phyloP scores from a whole-genome alignment of 2,329 filamentous ascomycete species.

The Phoma sp. region DNA sequence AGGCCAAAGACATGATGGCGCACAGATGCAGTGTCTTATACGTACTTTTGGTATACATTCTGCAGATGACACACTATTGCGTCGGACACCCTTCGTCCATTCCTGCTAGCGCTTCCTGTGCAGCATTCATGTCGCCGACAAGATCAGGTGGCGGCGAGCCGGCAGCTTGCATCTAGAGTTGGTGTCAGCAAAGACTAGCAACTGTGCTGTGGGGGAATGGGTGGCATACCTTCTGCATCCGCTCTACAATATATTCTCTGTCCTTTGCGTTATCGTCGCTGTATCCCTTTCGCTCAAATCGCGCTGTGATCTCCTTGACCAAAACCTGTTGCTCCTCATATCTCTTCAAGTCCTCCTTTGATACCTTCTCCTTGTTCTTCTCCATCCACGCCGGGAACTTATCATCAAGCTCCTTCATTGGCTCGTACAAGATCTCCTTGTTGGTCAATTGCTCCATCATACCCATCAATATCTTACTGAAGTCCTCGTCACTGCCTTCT shows the following conservation, averaged over 20 bases:
- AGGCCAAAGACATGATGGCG: neutral
- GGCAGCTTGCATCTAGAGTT: constrained; percentile 86
- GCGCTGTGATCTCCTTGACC: constrained; percentile 83
- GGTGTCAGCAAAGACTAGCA: constrained; percentile 3
- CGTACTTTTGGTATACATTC: neutral
- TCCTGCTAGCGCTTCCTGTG: constrained; percentile 69
- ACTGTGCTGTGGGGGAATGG: neutral
- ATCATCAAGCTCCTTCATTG: constrained; percentile 94
- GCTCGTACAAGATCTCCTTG: constrained; percentile 97
- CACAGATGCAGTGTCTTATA: neutral
- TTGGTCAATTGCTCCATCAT: constrained; percentile 99
- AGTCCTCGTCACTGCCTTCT: constrained; percentile 75
- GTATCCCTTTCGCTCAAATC: constrained; percentile 84
- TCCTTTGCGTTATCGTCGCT: constrained; percentile 80
- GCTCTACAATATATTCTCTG: constrained; percentile 91
- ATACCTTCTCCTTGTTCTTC: constrained; percentile 71
- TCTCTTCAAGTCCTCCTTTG: constrained; percentile 73
- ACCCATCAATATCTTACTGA: constrained; percentile 91
- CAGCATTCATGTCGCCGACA: constrained; percentile 85
- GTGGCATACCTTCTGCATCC: constrained; percentile 85
- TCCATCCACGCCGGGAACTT: constrained; percentile 92
- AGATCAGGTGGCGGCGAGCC: constrained; percentile 90
- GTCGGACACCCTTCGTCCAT: constrained; percentile 67
- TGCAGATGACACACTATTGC: constrained; percentile 53
- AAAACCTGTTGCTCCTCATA: constrained; percentile 82